Evolutionary conservation across 176 grass and related monocot genomes (phyloP), one percentile per base, ranked within the genome.

Genomic region (Phragmites australis): DNA sequence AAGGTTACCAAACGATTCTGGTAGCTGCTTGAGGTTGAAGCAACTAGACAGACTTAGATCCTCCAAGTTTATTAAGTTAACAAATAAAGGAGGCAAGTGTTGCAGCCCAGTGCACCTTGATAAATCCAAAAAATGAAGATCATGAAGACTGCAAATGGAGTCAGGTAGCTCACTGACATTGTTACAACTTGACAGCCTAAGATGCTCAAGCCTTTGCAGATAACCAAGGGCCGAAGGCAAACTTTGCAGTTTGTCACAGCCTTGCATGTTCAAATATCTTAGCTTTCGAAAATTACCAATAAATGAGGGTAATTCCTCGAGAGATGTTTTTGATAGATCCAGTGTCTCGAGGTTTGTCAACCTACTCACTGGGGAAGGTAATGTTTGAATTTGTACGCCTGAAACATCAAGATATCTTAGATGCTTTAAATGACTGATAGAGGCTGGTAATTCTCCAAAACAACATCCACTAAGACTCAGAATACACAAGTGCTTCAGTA

Each of bases 391-490:
- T 17, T 56, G 68, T 29, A 52, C 60, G 44, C 32, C 46, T 7
- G 82, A 89, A 51, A 70, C 70, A 81, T 85, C 77, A 63, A 90
- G 83, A 34, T 86, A 90, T 46, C 56, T 90, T 37, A 90, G 67
- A 48, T 82, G 65, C 18, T 81, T 91, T 43, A 91, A 32, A 1
- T 76, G 12, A 12, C 70, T 31, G 2, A 86, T 34, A 23, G 77
- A 90, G 32, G 46, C 1, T 8, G 78, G 79, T 42, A 83, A 31
- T 59, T 86, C 82, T 40, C 1, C 25, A 59, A 77, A 64, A 56
- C 43, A 73, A 26, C 78, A 76, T 37, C 77, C 44, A 55, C 78
- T 86, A 19, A 90, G 76, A 75, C 82, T 69, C 25, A 90, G 68
- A 65, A 90, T 78, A 70, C 83, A 77, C 19, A 86, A 65, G 37